These are phyloP conservation scores for Debaryomyces nepalensis DNA, from an alignment of 1,139 yeast genomes.

Conservation along the genomic window DNA sequence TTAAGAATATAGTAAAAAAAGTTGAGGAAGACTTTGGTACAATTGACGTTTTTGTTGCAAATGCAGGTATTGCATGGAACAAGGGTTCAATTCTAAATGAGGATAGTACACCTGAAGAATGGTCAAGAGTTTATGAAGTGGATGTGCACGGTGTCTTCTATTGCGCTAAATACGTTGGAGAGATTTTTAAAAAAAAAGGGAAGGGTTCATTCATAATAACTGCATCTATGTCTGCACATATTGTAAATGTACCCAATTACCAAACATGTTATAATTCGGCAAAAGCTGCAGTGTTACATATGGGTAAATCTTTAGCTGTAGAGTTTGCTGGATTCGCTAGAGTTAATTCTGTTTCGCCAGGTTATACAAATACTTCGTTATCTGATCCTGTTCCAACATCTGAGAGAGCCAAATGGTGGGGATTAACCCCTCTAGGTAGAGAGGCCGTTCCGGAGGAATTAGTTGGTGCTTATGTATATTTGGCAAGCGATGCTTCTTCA, in stretches of 20 bases:
- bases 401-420: constrained; percentile 42
- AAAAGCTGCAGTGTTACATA: constrained; percentile 83
- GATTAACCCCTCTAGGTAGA: constrained; percentile 73
- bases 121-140: constrained; percentile 71
- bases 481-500: constrained; percentile 80
- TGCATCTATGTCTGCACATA: constrained; percentile 85
- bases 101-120: constrained; percentile 47
- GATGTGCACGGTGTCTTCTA: constrained; percentile 80
- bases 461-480: constrained; percentile 79
- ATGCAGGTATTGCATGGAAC: constrained; percentile 91
- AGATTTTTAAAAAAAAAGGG: constrained; percentile 69
- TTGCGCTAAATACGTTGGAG: constrained; percentile 72
- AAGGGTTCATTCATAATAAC: constrained; percentile 74
- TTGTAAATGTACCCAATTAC: constrained; percentile 82
- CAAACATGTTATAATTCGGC: constrained; percentile 87
- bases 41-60: constrained; percentile 85
- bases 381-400: constrained; percentile 49
- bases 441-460: constrained; percentile 81
- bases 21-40: constrained; percentile 73
- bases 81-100: constrained; percentile 70
- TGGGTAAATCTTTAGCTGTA: constrained; percentile 77
- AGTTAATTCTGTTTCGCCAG: constrained; percentile 81
- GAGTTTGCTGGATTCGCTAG: constrained; percentile 85
- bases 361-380: constrained; percentile 68
- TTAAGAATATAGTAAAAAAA: constrained; percentile 57